A percentile compares a stretch with the other conserved stretches of the same genome.
Evolutionary conservation across 2,329 filamentous ascomycete species (phyloP).

Genomic region (Talaromyces sp.): DNA sequence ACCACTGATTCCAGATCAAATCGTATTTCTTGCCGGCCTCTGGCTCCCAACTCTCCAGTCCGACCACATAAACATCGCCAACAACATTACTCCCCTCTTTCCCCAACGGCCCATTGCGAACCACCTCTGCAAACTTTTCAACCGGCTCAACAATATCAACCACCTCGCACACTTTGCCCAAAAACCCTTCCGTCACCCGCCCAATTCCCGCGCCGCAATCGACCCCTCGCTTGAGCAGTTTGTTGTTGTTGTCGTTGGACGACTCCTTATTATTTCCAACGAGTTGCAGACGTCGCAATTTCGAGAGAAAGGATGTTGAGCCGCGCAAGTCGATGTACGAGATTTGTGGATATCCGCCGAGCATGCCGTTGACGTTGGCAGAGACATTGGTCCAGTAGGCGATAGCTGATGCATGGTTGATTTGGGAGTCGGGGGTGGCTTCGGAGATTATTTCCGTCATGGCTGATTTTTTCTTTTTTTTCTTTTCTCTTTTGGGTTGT

Average conservation of each 20-base stretch:
- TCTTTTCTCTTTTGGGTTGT: no score
- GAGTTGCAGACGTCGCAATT: conserved; percentile 45
- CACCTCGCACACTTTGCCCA: conserved; percentile 61
- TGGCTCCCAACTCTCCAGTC: conserved; percentile 65
- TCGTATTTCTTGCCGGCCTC: conserved; percentile 53
- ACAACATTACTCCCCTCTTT: conserved; percentile 35
- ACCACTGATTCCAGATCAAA: conserved; percentile 89
- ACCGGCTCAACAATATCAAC: conserved; percentile 86
- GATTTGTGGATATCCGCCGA: conserved; percentile 66
- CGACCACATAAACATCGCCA: conserved; percentile 64
- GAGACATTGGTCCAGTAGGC: conserved; percentile 34
- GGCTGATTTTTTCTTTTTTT: background rate
- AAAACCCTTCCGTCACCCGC: conserved; percentile 69
- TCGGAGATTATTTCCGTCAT: background rate
- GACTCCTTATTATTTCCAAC: no score
- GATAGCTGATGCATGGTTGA: conserved; percentile 21
- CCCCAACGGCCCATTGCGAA: conserved; percentile 39
- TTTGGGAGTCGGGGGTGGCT: conserved; percentile 20
- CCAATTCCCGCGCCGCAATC: conserved; percentile 71
- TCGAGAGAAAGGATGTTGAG: conserved; percentile 63
- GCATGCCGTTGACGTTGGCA: conserved; percentile 56
- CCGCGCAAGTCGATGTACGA: conserved; percentile 66
- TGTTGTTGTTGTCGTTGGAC: background rate
- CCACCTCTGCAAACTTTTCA: conserved; percentile 65
- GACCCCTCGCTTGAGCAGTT: conserved; percentile 35